Conservation (phyloP, 2,329 filamentous ascomycete species). For the Verticillium klebahnii region DNA sequence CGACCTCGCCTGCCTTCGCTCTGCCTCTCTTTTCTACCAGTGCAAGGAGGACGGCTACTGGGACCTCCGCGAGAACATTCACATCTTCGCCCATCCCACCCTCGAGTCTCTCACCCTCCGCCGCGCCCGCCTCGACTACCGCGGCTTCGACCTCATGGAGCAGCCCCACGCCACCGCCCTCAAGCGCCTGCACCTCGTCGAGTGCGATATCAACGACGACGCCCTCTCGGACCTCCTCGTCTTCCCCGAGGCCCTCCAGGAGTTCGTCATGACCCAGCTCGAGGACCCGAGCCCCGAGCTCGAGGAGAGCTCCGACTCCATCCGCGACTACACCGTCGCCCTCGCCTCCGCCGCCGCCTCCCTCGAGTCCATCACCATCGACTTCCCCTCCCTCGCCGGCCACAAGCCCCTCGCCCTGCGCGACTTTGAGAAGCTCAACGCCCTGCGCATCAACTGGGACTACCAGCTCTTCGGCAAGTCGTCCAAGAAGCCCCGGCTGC, state of each 20-base stretch:
- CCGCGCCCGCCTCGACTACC: slow-evolving; percentile 39
- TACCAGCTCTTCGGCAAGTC: slow-evolving; percentile 43
- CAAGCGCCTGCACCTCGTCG: slow-evolving; percentile 37
- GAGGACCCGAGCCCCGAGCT: slow-evolving; percentile 33
- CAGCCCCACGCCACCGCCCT: slow-evolving; percentile 41
- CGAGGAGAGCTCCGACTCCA: slow-evolving; percentile 41
- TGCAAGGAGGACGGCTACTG: slow-evolving; percentile 38
- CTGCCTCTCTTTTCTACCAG: slow-evolving; percentile 44
- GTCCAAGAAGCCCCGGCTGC: slow-evolving; percentile 37
- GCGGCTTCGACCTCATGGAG: slow-evolving; percentile 43
- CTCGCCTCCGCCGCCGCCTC: slow-evolving; percentile 35
- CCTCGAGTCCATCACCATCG: slow-evolving; percentile 39
- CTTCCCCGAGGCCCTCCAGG: slow-evolving; percentile 37
- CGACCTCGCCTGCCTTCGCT: slow-evolving; percentile 41
- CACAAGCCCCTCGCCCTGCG: slow-evolving; percentile 37
- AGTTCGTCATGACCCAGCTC: slow-evolving; percentile 43
- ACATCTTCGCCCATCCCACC: slow-evolving; percentile 45
- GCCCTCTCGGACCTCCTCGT: slow-evolving; percentile 31
- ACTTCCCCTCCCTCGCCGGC: slow-evolving; percentile 34
- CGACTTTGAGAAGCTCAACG: slow-evolving; percentile 35
- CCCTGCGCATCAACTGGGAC: slow-evolving; percentile 39
- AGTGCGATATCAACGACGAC: slow-evolving; percentile 45
- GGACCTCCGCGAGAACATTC: slow-evolving; percentile 47
- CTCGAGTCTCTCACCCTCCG: slow-evolving; percentile 40
- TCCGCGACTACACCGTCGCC: slow-evolving; percentile 41